Evolutionary conservation across 768 basidiomycete genomes (phyloP).

Genomic region (Leucocoprinus leucothites): DNA sequence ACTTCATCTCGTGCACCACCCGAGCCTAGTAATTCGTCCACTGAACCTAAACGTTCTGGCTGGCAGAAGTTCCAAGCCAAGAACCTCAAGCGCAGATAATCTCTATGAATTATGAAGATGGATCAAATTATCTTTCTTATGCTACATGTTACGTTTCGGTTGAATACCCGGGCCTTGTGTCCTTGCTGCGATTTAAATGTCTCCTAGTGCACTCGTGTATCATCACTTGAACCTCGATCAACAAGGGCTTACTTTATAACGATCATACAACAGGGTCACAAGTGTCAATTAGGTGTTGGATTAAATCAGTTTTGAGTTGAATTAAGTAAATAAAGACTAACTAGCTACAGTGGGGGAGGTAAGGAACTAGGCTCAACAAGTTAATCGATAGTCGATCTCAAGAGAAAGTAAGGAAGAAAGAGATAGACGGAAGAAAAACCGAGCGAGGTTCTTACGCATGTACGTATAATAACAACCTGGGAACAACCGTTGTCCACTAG

Average conservation of each 20-base stretch:
- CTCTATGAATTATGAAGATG: neutral
- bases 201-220: too few species aligned
- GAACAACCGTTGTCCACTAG: too few species aligned
- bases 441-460: neutral
- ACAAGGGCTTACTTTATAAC: neutral
- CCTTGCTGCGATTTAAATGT: too few species aligned
- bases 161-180: neutral
- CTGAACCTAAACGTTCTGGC: conserved; percentile 38
- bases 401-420: too few species aligned
- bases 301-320: conserved; percentile 6
- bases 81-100: conserved; percentile 28
- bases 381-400: too few species aligned
- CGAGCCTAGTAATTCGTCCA: conserved; percentile 13
- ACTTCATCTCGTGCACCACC: neutral
- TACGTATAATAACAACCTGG: neutral
- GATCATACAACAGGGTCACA: neutral
- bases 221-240: too few species aligned
- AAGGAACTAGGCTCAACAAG: neutral
- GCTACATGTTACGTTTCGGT: too few species aligned
- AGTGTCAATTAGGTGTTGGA: conserved; percentile 4
- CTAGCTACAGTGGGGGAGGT: conserved; percentile 9
- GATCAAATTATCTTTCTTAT: neutral
- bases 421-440: neutral
- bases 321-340: conserved; percentile 12
- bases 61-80: conserved; percentile 59